Evolutionary conservation across 1,284 basidiomycete genomes (phyloP).

Genomic region (Sporisorium iseilematis-ciliati): DNA sequence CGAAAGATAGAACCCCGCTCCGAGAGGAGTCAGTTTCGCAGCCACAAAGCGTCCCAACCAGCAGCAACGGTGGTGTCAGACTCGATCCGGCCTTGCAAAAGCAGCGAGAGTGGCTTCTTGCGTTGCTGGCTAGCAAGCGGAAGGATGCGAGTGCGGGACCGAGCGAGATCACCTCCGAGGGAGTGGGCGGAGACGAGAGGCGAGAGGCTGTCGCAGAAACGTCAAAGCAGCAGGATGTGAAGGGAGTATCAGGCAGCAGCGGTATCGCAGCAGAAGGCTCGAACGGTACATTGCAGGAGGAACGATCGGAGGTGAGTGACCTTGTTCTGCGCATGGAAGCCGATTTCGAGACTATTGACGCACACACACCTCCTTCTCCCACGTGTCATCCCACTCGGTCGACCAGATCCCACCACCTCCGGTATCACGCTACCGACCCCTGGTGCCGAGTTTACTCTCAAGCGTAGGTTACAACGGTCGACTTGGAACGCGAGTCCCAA

Average conservation of each 20-base stretch:
- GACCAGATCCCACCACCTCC: constrained; percentile 10
- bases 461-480: constrained; percentile 25
- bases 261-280: neutral
- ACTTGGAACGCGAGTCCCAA: neutral
- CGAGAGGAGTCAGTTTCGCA: neutral
- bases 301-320: constrained; percentile 28
- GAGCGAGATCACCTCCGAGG: neutral
- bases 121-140: constrained; percentile 37
- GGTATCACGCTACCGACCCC: constrained; percentile 29
- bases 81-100: constrained; percentile 37
- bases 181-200: neutral
- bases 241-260: neutral
- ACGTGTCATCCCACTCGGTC: constrained; percentile 4
- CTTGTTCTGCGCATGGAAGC: no score
- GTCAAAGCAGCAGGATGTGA: neutral
- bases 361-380: constrained; percentile 4
- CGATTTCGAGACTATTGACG: constrained; percentile 6
- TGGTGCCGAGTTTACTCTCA: constrained; percentile 43
- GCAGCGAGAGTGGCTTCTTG: constrained; percentile 35
- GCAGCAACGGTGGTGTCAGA: constrained; percentile 5
- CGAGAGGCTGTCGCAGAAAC: neutral
- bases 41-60: neutral
- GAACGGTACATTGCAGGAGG: neutral
- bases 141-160: neutral
- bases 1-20: neutral